Conservation (phyloP, 306 rosid species). For the Pachyrhizus erosus region DNA sequence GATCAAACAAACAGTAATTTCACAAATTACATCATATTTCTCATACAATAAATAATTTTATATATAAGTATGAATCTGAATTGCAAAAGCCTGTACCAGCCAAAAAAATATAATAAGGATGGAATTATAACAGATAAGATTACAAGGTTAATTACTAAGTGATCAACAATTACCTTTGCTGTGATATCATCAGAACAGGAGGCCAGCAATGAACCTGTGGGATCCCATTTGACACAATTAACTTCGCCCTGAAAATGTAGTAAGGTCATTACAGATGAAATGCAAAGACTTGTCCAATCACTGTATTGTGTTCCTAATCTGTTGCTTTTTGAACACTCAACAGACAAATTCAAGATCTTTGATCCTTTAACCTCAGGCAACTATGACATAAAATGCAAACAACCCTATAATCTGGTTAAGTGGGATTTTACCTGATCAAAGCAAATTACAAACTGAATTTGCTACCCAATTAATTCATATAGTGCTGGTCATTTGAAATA, state of each 20-base stretch:
- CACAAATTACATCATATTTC: constrained; percentile 6
- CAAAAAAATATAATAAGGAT: not conserved
- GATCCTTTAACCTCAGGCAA: constrained; percentile 34
- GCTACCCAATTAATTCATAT: constrained; percentile 8
- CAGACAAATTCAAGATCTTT: not conserved
- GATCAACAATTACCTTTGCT: constrained; percentile 71
- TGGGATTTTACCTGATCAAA: constrained; percentile 27
- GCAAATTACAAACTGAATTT: constrained; percentile 4
- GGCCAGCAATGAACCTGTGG: constrained; percentile 87
- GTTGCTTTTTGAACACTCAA: not conserved
- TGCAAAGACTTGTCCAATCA: constrained; percentile 23
- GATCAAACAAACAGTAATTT: not conserved
- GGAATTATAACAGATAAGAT: not conserved
- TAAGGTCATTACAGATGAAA: constrained; percentile 38
- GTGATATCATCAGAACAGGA: constrained; percentile 95
- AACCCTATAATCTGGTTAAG: constrained; percentile 11
- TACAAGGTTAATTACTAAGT: not conserved
- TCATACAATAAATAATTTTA: not conserved
- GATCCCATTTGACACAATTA: constrained; percentile 99
- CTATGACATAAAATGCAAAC: constrained; percentile 21
- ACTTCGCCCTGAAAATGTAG: constrained; percentile 80
- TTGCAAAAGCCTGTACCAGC: not conserved
- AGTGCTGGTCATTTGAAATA: constrained; percentile 7
- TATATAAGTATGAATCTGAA: not conserved
- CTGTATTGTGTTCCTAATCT: constrained; percentile 1